Evolutionary conservation across 768 basidiomycete genomes (phyloP), one percentile per base, ranked within the genome.

Genomic region (Hygrocybe punicea): DNA sequence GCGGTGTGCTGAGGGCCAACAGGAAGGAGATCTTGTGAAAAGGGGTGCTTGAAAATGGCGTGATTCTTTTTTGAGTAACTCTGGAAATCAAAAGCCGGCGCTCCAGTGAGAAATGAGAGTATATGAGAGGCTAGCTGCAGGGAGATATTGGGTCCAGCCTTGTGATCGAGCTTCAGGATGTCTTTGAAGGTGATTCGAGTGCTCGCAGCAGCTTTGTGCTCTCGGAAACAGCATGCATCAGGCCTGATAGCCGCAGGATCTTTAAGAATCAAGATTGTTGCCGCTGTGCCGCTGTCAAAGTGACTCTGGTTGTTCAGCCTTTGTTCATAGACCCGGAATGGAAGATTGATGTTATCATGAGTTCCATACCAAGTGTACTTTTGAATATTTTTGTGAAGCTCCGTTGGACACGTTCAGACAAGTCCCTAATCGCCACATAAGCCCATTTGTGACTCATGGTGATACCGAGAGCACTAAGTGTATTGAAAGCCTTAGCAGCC

Each of bases 361-460:
- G 71, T 66, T 6, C 70, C 55, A 10, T 67, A n/a, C 66, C 68
- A 76, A 1, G 71, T 68, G 55, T 56, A 67, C 0, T 13, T 13
- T 3, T 69, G 49, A 11, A 75, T 71, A 13, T 57, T 17, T 0
- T 40, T 7, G 4, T 59, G 60, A n/a, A 71, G n/a, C 65, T 59
- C 1, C 48, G 47, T 66, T 74, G 68, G 1, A 61, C 56, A 7
- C 52, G 19, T 2, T 59, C 49, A 0, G 75, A 73, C 4, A 75
- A 67, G 2, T 60, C 25, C 4, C 45, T 64, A 17, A 69, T 64
- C n/a, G 62, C 58, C 25, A 67, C 49, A 9, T 60, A 55, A 2
- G 71, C 65, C 74, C 75, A 76, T 48, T 71, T 72, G 56, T 75
- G 71, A 54, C 72, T 75, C 76, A 78, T 76, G 0, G 70, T 71